These are phyloP conservation scores for Rhodotorula sp. DNA, from an alignment of 1,284 basidiomycete species.

Conservation along the genomic window DNA sequence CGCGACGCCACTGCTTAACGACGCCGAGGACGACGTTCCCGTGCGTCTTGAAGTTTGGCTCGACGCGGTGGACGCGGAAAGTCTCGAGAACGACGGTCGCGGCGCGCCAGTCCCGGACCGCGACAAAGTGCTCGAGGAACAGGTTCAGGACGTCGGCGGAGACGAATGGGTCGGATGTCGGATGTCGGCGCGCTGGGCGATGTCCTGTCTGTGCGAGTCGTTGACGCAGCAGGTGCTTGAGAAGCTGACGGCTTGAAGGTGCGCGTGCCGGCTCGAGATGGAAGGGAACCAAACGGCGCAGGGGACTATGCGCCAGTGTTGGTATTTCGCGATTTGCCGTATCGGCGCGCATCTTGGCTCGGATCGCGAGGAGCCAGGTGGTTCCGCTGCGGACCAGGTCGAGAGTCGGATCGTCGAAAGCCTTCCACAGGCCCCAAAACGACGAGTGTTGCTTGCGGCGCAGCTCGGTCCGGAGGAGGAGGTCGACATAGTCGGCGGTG, in stretches of 20 bases:
- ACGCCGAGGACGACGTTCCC: constrained; percentile 33
- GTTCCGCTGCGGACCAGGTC: background rate
- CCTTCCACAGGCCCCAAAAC: constrained; percentile 34
- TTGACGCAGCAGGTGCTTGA: constrained; percentile 4
- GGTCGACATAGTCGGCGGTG: constrained; percentile 15
- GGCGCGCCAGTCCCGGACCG: constrained; percentile 16
- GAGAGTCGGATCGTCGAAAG: constrained; percentile 6
- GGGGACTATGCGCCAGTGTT: constrained; percentile 3
- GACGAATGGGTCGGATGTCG: constrained; percentile 8
- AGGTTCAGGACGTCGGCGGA: constrained; percentile 17
- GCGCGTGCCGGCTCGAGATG: background rate
- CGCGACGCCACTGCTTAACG: constrained; percentile 31
- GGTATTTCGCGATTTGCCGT: background rate
- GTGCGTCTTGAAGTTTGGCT: constrained; percentile 31
- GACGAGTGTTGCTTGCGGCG: constrained; percentile 21
- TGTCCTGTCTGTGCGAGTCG: constrained; percentile 6
- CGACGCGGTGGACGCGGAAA: constrained; percentile 28
- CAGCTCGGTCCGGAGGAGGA: constrained; percentile 34
- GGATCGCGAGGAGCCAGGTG: constrained; percentile 21
- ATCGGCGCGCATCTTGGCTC: constrained; percentile 10
- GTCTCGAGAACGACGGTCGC: constrained; percentile 33
- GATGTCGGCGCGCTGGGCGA: constrained; percentile 8
- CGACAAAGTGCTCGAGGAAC: constrained; percentile 23
- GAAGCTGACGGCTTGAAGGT: constrained; percentile 14
- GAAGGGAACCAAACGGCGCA: constrained; percentile 13